Evolutionary conservation across 331 rosid genomes (phyloP).

Genomic region (Dryas integrifolia): DNA sequence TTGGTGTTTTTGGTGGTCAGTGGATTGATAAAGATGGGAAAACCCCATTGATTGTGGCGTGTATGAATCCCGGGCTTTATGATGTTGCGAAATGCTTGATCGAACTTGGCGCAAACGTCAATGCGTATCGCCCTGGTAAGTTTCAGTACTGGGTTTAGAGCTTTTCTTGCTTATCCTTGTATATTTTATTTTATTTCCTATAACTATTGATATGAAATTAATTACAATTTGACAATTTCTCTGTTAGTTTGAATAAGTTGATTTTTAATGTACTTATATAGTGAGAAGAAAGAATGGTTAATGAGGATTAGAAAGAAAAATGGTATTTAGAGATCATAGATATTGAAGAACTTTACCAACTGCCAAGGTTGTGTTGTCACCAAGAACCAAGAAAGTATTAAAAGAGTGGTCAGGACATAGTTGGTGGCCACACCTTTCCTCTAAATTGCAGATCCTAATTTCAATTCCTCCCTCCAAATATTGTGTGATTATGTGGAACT

Average conservation of each 20-base stretch:
- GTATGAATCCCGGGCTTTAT: slow-evolving; percentile 65
- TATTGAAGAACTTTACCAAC: not conserved
- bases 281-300: not conserved
- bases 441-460: not conserved
- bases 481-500: not conserved
- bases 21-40: slow-evolving; percentile 75
- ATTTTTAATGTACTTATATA: not conserved
- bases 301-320: not conserved
- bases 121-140: slow-evolving; percentile 86
- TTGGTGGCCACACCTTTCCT: not conserved
- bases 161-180: not conserved
- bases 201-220: not conserved
- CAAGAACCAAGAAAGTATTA: not conserved
- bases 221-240: not conserved
- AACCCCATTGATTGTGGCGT: slow-evolving; percentile 85
- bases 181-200: not conserved
- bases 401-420: not conserved
- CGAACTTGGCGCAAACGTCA: slow-evolving; percentile 89
- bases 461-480: not conserved
- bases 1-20: slow-evolving; percentile 36
- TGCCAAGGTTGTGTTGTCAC: not conserved
- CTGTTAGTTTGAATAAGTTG: not conserved
- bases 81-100: slow-evolving; percentile 71
- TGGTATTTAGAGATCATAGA: slow-evolving; percentile 7
- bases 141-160: slow-evolving; percentile 4